phyloP scores from a whole-genome alignment of 345 rosid genomes.

The Schrenkiella parvula region DNA sequence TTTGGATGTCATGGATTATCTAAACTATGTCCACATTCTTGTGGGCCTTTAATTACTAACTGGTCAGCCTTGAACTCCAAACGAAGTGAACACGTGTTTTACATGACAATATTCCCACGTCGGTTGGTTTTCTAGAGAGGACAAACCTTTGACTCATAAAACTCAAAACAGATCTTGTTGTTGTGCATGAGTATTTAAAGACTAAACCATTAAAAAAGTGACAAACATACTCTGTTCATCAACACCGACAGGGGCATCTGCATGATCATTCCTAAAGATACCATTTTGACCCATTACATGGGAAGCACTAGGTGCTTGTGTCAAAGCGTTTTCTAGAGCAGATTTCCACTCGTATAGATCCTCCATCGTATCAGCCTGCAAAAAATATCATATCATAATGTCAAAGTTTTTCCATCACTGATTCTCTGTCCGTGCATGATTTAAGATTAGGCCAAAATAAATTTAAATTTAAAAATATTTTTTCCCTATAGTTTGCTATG shows the following conservation, averaged over 20 bases:
- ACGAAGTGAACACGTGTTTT: not conserved
- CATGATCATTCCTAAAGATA: slow-evolving; percentile 59
- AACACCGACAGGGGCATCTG: slow-evolving; percentile 46
- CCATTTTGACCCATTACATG: slow-evolving; percentile 80
- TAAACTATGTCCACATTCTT: not conserved
- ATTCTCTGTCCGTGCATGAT: not conserved
- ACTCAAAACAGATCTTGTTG: not conserved
- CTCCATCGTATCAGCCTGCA: slow-evolving; percentile 81
- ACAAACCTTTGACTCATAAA: slow-evolving; percentile 1
- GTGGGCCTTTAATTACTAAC: slow-evolving; percentile 8
- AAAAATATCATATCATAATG: slow-evolving; percentile 9
- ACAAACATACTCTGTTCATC: slow-evolving; percentile 34
- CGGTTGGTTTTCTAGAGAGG: not conserved
- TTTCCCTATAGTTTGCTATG: not conserved
- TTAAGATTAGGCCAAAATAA: not conserved
- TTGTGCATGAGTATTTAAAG: not conserved
- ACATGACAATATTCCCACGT: not conserved
- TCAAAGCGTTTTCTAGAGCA: slow-evolving; percentile 87
- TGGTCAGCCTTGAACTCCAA: slow-evolving; percentile 1
- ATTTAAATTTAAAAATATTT: slow-evolving; percentile 1
- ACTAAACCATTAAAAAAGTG: not conserved
- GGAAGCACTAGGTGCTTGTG: slow-evolving; percentile 82
- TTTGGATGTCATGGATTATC: not conserved
- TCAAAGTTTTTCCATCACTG: not conserved
- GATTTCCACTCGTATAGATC: slow-evolving; percentile 89